phyloP scores from a whole-genome alignment of 2,329 filamentous ascomycete species.

The Aspergillus thermomutatus region DNA sequence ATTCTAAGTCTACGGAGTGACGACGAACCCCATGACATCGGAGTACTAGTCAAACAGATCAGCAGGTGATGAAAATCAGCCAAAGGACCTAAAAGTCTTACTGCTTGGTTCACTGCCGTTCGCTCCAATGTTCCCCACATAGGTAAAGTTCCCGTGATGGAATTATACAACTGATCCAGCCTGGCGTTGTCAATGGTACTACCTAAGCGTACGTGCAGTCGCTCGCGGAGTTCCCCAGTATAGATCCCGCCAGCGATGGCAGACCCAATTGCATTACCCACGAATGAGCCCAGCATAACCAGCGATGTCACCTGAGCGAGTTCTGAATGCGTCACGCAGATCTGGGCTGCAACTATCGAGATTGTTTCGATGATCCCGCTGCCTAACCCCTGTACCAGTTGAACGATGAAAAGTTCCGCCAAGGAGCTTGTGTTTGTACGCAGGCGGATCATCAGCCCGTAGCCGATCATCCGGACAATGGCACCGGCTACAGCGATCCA shows the following conservation, averaged over 20 bases:
- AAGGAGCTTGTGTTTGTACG: constrained; percentile 42
- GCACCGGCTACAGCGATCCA: constrained; percentile 44
- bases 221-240: constrained; percentile 43
- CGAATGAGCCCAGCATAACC: constrained; percentile 42
- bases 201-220: constrained; percentile 38
- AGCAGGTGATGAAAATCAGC: constrained; percentile 1
- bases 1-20: neutral
- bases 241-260: constrained; percentile 51
- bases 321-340: constrained; percentile 45
- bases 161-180: constrained; percentile 44
- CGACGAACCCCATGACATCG: constrained; percentile 26
- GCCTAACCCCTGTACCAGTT: constrained; percentile 38
- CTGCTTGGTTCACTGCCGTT: constrained; percentile 42
- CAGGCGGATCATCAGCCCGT: constrained; percentile 51
- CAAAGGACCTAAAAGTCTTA: constrained; percentile 7
- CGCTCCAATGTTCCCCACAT: constrained; percentile 41
- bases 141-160: constrained; percentile 43
- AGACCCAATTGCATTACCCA: constrained; percentile 35
- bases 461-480: constrained; percentile 45
- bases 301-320: constrained; percentile 49
- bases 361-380: constrained; percentile 46
- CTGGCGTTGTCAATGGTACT: constrained; percentile 22
- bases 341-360: constrained; percentile 45
- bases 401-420: constrained; percentile 41
- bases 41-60: constrained; percentile 20